These are phyloP conservation scores for Cutaneotrichosporon sp. DNA, from an alignment of 1,284 basidiomycete genomes.

Conservation along the genomic window DNA sequence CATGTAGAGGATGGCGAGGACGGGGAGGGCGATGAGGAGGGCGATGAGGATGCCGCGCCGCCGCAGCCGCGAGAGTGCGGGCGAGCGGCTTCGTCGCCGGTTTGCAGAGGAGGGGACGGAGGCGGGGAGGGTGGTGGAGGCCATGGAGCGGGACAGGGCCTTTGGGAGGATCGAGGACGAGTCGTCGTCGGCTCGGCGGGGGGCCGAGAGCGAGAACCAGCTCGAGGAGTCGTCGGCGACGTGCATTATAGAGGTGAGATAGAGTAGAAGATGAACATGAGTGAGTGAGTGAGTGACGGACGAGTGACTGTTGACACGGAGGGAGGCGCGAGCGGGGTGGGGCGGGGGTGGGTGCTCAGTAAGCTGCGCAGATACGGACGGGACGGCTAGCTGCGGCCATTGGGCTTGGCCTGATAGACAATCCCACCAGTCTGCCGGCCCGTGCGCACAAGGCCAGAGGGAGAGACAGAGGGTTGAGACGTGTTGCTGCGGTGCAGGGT, in stretches of 20 bases:
- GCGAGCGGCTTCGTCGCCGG: neutral
- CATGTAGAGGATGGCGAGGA: neutral
- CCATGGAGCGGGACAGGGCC: neutral
- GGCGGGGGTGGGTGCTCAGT: too few relatives aligned
- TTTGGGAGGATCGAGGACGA: neutral
- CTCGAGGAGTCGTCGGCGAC: neutral
- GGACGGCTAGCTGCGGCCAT: too few relatives aligned
- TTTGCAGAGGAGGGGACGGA: neutral
- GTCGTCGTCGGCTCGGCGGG: neutral
- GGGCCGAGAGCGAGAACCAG: constrained; percentile 1
- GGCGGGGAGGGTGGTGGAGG: neutral
- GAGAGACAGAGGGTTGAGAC: too few relatives aligned
- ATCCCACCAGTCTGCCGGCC: too few relatives aligned
- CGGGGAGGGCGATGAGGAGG: neutral
- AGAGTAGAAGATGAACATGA: neutral
- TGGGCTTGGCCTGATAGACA: too few relatives aligned
- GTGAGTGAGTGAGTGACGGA: neutral
- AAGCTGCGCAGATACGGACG: too few relatives aligned
- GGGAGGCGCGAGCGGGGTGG: too few relatives aligned
- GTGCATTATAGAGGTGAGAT: neutral
- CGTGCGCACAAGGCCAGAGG: too few relatives aligned
- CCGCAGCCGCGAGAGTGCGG: neutral
- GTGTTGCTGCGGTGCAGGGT: too few relatives aligned
- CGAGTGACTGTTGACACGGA: too few relatives aligned
- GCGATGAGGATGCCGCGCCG: neutral